Evolutionary conservation across 2,329 filamentous ascomycete species (phyloP).

Genomic region (Fusarium mexicanum): DNA sequence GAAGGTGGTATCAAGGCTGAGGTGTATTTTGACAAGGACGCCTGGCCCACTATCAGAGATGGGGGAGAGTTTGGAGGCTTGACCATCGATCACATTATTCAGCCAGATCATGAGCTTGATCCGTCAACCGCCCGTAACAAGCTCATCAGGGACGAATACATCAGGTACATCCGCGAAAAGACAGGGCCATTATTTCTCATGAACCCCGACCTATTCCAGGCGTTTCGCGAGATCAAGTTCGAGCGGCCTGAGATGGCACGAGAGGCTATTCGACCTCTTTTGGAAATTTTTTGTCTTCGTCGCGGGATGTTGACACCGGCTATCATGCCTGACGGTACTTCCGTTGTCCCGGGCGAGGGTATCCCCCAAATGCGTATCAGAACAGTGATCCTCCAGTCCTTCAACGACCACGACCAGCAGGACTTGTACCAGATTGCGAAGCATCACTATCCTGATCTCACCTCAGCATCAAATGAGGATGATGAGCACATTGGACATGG

Average conservation of each 20-base stretch:
- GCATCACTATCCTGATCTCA: too few relatives aligned
- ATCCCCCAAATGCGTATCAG: background rate
- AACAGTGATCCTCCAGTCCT: accelerated
- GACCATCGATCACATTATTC: background rate
- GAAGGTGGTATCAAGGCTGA: background rate
- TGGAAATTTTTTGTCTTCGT: background rate
- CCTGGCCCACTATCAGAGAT: accelerated
- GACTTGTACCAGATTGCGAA: too few relatives aligned
- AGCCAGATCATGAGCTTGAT: too few relatives aligned
- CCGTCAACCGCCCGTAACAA: background rate
- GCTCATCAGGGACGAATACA: background rate
- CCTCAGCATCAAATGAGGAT: too few relatives aligned
- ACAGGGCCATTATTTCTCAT: accelerated
- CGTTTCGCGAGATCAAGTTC: accelerated
- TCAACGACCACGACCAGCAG: too few relatives aligned
- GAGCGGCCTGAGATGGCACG: accelerated
- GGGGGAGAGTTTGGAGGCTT: background rate
- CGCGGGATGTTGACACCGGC: accelerated
- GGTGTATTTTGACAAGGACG: background rate
- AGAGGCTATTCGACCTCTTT: accelerated
- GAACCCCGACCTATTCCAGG: accelerated
- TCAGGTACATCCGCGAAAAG: accelerated
- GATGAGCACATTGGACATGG: too few relatives aligned
- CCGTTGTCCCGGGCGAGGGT: accelerated
- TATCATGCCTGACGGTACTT: accelerated